phyloP scores from a whole-genome alignment of 2,329 filamentous ascomycete species.

The Davidsoniella neocaledoniae region DNA sequence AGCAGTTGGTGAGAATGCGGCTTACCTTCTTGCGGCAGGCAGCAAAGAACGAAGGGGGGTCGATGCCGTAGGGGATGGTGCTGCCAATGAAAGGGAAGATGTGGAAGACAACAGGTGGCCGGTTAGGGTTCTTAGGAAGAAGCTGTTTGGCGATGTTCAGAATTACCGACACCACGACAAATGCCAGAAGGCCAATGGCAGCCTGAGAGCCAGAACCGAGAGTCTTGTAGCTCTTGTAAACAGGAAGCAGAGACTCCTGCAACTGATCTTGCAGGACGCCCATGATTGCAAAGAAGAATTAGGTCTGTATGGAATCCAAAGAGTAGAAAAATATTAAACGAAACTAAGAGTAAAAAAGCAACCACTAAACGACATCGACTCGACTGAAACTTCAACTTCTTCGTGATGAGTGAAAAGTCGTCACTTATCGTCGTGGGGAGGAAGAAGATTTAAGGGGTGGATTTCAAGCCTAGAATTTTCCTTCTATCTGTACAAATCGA shows the following conservation, averaged over 20 bases:
- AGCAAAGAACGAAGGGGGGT: conserved; percentile 77
- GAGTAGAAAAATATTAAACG: background rate
- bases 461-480: conserved; percentile 1
- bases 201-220: conserved; percentile 33
- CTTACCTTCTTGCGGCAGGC: conserved; percentile 57
- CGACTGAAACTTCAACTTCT: background rate
- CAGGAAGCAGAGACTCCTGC: conserved; percentile 22
- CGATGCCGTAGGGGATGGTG: conserved; percentile 87
- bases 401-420: conserved; percentile 6
- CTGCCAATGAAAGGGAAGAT: conserved; percentile 74
- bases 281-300: conserved; percentile 24
- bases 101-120: conserved; percentile 67
- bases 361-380: background rate
- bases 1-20: conserved; percentile 5
- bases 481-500: background rate
- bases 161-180: conserved; percentile 42
- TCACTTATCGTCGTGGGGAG: conserved; percentile 3
- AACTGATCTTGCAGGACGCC: conserved; percentile 36
- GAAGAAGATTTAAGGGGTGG: background rate
- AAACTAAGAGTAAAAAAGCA: background rate
- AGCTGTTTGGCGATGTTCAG: conserved; percentile 70
- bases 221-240: conserved; percentile 32
- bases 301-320: background rate
- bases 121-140: conserved; percentile 65
- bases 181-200: conserved; percentile 24